Conservation (phyloP, 1,139 yeast genomes). For the Suhomyces coccinellae region DNA sequence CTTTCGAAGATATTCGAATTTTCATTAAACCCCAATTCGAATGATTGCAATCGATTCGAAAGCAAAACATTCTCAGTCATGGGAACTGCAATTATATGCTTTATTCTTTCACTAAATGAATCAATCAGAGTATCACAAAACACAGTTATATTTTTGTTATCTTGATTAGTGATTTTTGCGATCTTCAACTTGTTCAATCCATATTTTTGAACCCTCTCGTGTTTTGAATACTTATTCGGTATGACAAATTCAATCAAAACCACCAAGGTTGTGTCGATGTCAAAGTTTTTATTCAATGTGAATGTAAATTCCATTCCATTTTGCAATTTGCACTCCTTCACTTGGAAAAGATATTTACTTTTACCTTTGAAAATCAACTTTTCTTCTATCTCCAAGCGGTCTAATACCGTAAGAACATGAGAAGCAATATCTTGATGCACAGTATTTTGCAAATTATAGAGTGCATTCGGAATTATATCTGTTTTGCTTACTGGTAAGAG, state of each 20-base stretch:
- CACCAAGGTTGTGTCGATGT: slow-evolving; percentile 5
- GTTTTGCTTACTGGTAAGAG: neutral
- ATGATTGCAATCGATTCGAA: neutral
- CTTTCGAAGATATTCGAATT: neutral
- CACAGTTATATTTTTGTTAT: slow-evolving; percentile 6
- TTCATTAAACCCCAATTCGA: neutral
- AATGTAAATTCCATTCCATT: slow-evolving; percentile 5
- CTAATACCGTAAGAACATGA: slow-evolving; percentile 25
- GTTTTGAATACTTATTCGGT: slow-evolving; percentile 32
- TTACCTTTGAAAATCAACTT: slow-evolving; percentile 26
- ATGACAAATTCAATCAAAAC: slow-evolving; percentile 28
- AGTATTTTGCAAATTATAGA: neutral
- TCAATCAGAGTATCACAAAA: slow-evolving; percentile 8
- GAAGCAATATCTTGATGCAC: slow-evolving; percentile 10
- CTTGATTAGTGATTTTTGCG: slow-evolving; percentile 14
- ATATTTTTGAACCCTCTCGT: slow-evolving; percentile 22
- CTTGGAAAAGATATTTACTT: slow-evolving; percentile 31
- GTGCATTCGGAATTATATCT: neutral
- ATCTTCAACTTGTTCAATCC: slow-evolving; percentile 27
- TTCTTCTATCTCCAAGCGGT: slow-evolving; percentile 21
- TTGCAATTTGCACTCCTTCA: slow-evolving; percentile 12
- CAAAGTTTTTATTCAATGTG: slow-evolving; percentile 2
- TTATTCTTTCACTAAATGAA: slow-evolving; percentile 14
- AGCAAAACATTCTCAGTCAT: no score
- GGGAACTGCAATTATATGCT: slow-evolving; percentile 13